Percentiles rank a stretch among this genome's conserved stretches.
Evolutionary conservation across 108 stramenopile genomes (phyloP).

Genomic region (Cyclotella distinguenda): DNA sequence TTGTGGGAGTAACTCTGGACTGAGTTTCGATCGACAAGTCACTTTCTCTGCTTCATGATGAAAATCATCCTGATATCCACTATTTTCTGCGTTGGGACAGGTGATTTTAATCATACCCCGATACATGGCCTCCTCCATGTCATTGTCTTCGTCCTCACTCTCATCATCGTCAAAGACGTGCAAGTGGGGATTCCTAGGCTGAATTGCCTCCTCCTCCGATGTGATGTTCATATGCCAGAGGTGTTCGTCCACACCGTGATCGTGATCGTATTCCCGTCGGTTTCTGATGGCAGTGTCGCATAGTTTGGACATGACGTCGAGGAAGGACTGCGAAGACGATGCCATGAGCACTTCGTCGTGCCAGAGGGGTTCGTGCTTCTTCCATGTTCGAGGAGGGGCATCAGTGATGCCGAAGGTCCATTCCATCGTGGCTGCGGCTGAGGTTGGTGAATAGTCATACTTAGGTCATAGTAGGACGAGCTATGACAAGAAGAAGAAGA

Average conservation of each 20-base stretch:
- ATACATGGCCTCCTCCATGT: constrained; percentile 19
- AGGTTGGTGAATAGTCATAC: too few species aligned
- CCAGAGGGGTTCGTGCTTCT: constrained; percentile 19
- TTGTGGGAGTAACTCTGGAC: constrained; percentile 8
- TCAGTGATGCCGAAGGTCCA: constrained; percentile 37
- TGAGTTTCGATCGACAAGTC: constrained; percentile 7
- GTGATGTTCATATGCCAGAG: constrained; percentile 37
- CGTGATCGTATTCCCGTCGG: constrained; percentile 36
- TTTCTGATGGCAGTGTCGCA: constrained; percentile 32
- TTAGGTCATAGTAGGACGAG: too few species aligned
- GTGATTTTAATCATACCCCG: neutral
- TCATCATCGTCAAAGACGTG: constrained; percentile 2
- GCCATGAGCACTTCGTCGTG: constrained; percentile 30
- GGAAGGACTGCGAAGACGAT: constrained; percentile 24
- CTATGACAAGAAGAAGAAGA: too few species aligned
- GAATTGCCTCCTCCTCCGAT: constrained; percentile 16
- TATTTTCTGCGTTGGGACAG: constrained; percentile 3
- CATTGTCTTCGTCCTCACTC: constrained; percentile 25
- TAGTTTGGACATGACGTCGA: constrained; percentile 27
- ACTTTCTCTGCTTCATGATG: constrained; percentile 7
- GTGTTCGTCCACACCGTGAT: constrained; percentile 24
- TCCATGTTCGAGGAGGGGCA: constrained; percentile 19
- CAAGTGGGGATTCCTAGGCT: neutral
- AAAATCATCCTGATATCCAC: neutral
- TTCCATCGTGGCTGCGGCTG: too few species aligned